Evolutionary conservation across 1,139 yeast species (phyloP).

Genomic region (Waltiozyma solani): DNA sequence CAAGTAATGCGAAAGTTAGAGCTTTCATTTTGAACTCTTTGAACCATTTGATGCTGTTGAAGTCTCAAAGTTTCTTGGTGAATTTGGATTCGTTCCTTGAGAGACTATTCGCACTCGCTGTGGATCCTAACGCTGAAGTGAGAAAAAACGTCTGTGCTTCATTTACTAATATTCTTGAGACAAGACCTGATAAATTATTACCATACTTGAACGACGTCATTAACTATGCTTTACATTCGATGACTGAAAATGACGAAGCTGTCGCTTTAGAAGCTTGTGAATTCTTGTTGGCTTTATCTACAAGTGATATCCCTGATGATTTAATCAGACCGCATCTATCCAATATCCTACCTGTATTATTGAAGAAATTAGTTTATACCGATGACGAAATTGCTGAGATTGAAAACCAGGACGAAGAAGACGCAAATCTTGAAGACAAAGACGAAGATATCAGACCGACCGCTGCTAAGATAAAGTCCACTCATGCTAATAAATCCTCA

Average conservation of each 20-base stretch:
- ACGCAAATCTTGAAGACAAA: conserved; percentile 77
- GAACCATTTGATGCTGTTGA: conserved; percentile 64
- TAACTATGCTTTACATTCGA: conserved; percentile 73
- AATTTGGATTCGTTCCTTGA: conserved; percentile 58
- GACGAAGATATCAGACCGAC: conserved; percentile 84
- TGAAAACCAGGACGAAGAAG: conserved; percentile 49
- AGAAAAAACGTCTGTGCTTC: conserved; percentile 72
- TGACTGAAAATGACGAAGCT: conserved; percentile 48
- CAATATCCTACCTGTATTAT: conserved; percentile 60
- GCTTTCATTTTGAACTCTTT: conserved; percentile 63
- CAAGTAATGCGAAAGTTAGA: conserved; percentile 39
- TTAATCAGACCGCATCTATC: conserved; percentile 48
- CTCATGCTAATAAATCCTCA: conserved; percentile 34
- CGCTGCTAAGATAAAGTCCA: conserved; percentile 56
- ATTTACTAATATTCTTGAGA: conserved; percentile 63
- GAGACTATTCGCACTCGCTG: conserved; percentile 55
- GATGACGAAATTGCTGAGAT: conserved; percentile 69
- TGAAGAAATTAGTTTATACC: conserved; percentile 80
- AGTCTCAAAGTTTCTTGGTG: conserved; percentile 53
- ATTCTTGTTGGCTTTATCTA: conserved; percentile 69
- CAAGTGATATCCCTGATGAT: conserved; percentile 41
- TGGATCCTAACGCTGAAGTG: conserved; percentile 48
- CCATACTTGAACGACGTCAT: conserved; percentile 83
- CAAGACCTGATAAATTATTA: conserved; percentile 68
- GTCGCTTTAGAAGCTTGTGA: conserved; percentile 93